Base-by-base conservation (phyloP, 805 yeast genomes). In the Wickerhamiella occidentalis region DNA sequence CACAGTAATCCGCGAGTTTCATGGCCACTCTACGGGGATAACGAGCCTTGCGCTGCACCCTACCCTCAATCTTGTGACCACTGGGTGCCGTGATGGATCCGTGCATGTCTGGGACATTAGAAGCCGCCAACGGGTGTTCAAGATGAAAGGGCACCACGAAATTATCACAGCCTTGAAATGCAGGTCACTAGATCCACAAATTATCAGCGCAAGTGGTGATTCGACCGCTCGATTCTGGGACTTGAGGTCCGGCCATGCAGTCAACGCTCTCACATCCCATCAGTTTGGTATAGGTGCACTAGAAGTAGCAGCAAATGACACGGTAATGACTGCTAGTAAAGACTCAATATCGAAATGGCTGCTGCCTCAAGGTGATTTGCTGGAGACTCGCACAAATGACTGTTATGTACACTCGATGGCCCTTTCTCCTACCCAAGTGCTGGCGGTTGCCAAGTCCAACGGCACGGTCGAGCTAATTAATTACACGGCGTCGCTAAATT, bases 81-180 rank as follows among this genome's bases (percentile, higher is more conserved):
- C 94, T 3, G 98, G 87, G 4, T 94, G 96, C 18, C 69, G 95
- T 51, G 99, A 92, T 63, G 73, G 85, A 3, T 81, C 85, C 0
- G 81, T 87, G 0, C 70, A 94, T 48, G 82, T 87, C 3, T 92
- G 99, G 99, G 99, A 92, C 64, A 80, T 92, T 50, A 72, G 98
- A 52, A 77, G 94, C 0, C 70, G 86, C 43, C 66, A 74, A 2
- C 80, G 88, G 13, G 80, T 84, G 0, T 80, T 81, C 73, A 82
- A 82, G 0, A 68, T 92, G 35, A 69, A 80, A 2, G 97, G 97
- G 0, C 98, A 92, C 64, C 74, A 78, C 53, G 74, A 77, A 37
- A 81, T 92, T 13, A 76, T 92, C 4, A 80, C 81, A 49, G 71
- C 80, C 45, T 82, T 92, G 1, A 69, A 68, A 33, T 71, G 86